Percentiles rank a stretch among this genome's conserved stretches.
Evolutionary conservation across 805 yeast species (phyloP).

Genomic region (Naumovozyma baii): DNA sequence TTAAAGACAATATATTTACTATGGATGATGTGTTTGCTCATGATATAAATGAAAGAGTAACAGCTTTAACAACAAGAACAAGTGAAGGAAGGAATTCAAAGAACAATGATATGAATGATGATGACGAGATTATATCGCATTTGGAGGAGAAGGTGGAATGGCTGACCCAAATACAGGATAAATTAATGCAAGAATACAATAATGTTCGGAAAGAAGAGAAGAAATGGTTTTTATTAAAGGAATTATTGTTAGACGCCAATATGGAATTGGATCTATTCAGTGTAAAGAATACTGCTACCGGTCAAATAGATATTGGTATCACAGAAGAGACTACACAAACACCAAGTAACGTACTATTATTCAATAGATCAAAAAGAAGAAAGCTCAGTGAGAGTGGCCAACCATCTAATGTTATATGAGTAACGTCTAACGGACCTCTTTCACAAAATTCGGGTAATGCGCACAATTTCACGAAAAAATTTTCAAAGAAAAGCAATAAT

Average conservation of each 20-base stretch:
- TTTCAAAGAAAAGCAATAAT: background rate
- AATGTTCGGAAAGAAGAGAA: conserved; percentile 15
- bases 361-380: conserved; percentile 14
- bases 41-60: background rate
- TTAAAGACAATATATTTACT: conserved; percentile 20
- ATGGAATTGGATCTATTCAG: conserved; percentile 27
- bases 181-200: conserved; percentile 15
- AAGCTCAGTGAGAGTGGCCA: background rate
- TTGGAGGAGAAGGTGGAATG: conserved; percentile 13
- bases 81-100: conserved; percentile 1
- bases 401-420: conserved; percentile 2
- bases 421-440: background rate
- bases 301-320: background rate
- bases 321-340: conserved; percentile 12
- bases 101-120: no score
- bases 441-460: background rate
- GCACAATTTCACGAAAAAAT: no score
- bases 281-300: conserved; percentile 9
- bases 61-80: background rate
- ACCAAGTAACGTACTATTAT: conserved; percentile 11
- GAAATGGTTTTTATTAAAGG: conserved; percentile 28
- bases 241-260: conserved; percentile 26
- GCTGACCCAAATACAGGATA: conserved; percentile 16
- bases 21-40: conserved; percentile 22
- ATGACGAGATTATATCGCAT: conserved; percentile 3